These are phyloP conservation scores for Puccinia hordei DNA, from an alignment of 1,284 basidiomycete genomes.

Conservation along the genomic window DNA sequence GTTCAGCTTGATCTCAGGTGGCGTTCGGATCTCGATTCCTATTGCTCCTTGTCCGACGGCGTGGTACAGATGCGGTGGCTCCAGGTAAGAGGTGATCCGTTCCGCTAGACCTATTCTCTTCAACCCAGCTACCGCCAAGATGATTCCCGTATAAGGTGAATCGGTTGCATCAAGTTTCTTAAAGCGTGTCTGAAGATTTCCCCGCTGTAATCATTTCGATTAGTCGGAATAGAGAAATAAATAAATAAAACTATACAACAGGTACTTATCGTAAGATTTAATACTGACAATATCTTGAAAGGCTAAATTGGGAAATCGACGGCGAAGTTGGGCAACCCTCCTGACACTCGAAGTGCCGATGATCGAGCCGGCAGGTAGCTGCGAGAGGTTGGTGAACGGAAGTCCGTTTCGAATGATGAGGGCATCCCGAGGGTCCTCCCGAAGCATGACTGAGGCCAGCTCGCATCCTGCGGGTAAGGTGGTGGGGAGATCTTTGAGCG, in stretches of 20 bases:
- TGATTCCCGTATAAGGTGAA: slow-evolving; percentile 82
- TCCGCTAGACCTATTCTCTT: slow-evolving; percentile 70
- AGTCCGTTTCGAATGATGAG: slow-evolving; percentile 81
- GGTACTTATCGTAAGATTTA: background rate
- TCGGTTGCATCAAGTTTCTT: slow-evolving; percentile 83
- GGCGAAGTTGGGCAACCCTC: slow-evolving; percentile 84
- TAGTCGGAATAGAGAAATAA: too few relatives aligned
- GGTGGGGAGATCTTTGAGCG: slow-evolving; percentile 92
- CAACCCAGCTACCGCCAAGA: slow-evolving; percentile 91
- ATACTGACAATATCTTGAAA: slow-evolving; percentile 85
- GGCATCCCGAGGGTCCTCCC: slow-evolving; percentile 87
- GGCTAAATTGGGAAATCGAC: slow-evolving; percentile 74
- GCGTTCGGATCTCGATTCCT: slow-evolving; percentile 77
- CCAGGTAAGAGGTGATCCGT: slow-evolving; percentile 77
- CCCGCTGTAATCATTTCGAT: slow-evolving; percentile 59
- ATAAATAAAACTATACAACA: background rate
- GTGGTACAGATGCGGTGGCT: slow-evolving; percentile 75
- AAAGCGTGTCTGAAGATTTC: slow-evolving; percentile 70
- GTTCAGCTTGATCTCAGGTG: slow-evolving; percentile 63
- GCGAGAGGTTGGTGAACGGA: slow-evolving; percentile 74
- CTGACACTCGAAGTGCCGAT: slow-evolving; percentile 93
- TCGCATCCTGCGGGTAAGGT: slow-evolving; percentile 78
- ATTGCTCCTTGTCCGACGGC: slow-evolving; percentile 95
- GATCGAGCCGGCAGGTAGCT: slow-evolving; percentile 82
- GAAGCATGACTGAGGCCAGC: slow-evolving; percentile 79